Evolutionary conservation across 2,329 filamentous ascomycete genomes (phyloP), one percentile per base, ranked within the genome.

Genomic region (Trichoderma sp.): DNA sequence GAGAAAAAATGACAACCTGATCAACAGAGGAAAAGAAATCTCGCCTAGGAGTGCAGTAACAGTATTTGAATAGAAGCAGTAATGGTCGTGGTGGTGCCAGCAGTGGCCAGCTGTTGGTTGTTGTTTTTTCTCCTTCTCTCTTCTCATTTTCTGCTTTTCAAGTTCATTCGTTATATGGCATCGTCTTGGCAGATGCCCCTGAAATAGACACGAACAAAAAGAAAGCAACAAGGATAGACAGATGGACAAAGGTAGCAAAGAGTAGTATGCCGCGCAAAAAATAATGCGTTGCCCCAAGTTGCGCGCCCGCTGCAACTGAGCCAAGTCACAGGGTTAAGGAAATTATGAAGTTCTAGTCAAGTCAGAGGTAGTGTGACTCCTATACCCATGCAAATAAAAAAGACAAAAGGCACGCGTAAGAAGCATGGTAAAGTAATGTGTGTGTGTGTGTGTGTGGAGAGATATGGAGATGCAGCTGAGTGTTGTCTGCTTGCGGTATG

Each of bases 201-300:
- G 32, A 21, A 62, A n/a, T 66, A 62, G 39, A 56, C 14, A 28
- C 53, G 62, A 71, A 64, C 15, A 61, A 53, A 34, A 39, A n/a
- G 63, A 71, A 69, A 47, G 21, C 39, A 63, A 67, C 60, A 58
- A 36, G 47, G 26, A 69, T 39, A 69, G 64, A 39, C 30, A 32
- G 24, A 15, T 26, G 43, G 34, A 63, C 30, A 39, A 71, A 28
- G 39, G 63, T 21, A 67, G 63, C 34, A 24, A 62, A 47, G 34
- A 53, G 53, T 24, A 65, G 39, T n/a, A 73, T 72, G 56, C 57
- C 28, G 36, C 72, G 72, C 65, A 60, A 65, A 60, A 65, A 66
- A 51, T 28, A 58, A 9, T 5, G 15, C 26, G 57, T 28, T 26
- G 68, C 56, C 60, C 56, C 67, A 43, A 70, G 15, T 72, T 26